Percentiles rank a stretch among this genome's conserved stretches.
Evolutionary conservation across 176 grass and related monocot genomes (phyloP).

Genomic region (Stipa capillata): DNA sequence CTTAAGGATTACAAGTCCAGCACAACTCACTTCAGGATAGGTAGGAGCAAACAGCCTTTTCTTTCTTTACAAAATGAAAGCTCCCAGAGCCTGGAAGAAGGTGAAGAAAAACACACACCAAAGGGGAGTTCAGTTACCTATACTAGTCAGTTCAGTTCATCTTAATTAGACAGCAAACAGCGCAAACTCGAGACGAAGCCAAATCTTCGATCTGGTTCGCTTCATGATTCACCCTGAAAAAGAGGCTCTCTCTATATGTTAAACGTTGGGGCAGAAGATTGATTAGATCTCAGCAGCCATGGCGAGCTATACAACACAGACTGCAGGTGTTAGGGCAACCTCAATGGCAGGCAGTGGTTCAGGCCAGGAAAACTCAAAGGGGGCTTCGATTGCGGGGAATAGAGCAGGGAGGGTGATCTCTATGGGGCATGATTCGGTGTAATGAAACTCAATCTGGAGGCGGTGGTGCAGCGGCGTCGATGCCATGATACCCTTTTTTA

Average conservation of each 20-base stretch:
- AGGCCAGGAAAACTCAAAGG: conserved; percentile 45
- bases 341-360: conserved; percentile 21
- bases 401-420: conserved; percentile 3
- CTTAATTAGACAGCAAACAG: conserved; percentile 32
- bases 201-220: conserved; percentile 51
- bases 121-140: conserved; percentile 29
- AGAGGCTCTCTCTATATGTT: conserved; percentile 26
- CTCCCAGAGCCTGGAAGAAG: conserved; percentile 27
- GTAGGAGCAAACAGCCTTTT: conserved; percentile 31
- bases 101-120: conserved; percentile 8
- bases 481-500: conserved; percentile 79
- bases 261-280: neutral
- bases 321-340: neutral
- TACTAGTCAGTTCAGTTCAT: conserved; percentile 40
- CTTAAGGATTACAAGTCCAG: conserved; percentile 36
- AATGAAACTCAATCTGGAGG: conserved; percentile 95
- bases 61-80: conserved; percentile 53
- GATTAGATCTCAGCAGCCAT: neutral
- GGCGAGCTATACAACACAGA: conserved; percentile 16
- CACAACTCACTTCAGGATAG: conserved; percentile 25
- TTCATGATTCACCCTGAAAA: conserved; percentile 28
- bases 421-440: conserved; percentile 33
- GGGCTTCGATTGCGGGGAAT: neutral
- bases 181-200: conserved; percentile 38
- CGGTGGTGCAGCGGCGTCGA: conserved; percentile 64